Evolutionary conservation across 1,284 basidiomycete species (phyloP), one percentile per base, ranked within the genome.

Genomic region (Tilletia indica): DNA sequence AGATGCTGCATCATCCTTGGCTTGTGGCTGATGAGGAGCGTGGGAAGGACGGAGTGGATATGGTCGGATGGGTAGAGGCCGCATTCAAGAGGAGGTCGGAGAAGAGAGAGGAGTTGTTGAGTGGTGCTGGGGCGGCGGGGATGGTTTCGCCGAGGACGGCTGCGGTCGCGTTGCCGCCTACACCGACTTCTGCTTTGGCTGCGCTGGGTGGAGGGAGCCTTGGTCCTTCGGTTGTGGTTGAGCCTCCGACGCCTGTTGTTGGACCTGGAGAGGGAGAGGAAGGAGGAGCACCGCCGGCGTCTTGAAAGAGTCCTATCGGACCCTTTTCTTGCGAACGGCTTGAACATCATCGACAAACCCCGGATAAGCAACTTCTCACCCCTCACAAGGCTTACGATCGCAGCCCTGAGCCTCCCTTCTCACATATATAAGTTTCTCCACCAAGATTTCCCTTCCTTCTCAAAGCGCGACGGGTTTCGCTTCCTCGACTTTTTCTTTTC

Each of bases 1-100:
- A 95, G 79, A 86, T 98, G 71, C 86, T 97, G 85, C 87, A 89
- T 70, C 93, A 97, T 80, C 89, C 90, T 0, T 93, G 91, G 87
- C 86, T 93, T 61, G 80, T 85, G 14, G 86, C 86, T 51, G 84
- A 85, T 64, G 72, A 68, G 39, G 75, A 70, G 68, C 78, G 76
- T 6, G 73, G 74, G 36, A 72, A 80, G 4, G 77, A 76, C 5
- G 68, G 47, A 5, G 83, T 86, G 45, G 85, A 86, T 66, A 86
- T 86, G 85, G 78, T 73, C 68, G 76, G 74, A 0, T 84, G 83
- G 83, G 81, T 83, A 6, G 71, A 70, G 8, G 67, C 71, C 19
- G 78, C 81, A 12, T 63, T 81, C 2, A 72, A 74, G 58, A 56
- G 31, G 51, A 31, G 58, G 9, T 36, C 11, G 45, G 66, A 68